Evolutionary conservation across 345 rosid genomes (phyloP).

Genomic region (Eucalyptus guilfoylei): DNA sequence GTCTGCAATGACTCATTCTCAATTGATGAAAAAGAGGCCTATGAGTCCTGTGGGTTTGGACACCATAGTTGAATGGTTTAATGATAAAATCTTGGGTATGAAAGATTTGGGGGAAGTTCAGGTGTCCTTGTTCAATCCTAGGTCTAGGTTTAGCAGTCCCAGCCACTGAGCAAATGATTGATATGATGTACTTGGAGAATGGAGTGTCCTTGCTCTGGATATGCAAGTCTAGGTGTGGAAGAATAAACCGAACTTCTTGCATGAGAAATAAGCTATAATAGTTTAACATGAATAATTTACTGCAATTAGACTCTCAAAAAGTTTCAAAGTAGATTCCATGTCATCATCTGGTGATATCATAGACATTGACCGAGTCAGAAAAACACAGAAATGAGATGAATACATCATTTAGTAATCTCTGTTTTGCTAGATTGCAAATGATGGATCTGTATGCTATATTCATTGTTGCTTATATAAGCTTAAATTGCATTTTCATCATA

Average conservation of each 20-base stretch:
- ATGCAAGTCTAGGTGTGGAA: neutral
- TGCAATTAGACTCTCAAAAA: neutral
- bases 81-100: neutral
- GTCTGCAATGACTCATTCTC: neutral
- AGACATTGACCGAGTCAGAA: neutral
- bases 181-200: neutral
- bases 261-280: neutral
- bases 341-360: neutral
- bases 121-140: neutral
- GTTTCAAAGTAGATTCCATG: neutral
- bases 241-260: neutral
- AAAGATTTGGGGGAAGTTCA: neutral
- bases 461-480: neutral
- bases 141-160: neutral
- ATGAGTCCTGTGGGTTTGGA: neutral
- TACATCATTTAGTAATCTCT: neutral
- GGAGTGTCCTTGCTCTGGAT: neutral
- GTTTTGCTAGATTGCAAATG: neutral
- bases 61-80: neutral
- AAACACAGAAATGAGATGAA: neutral
- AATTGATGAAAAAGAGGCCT: neutral
- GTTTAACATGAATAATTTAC: neutral
- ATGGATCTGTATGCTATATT: neutral
- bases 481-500: neutral
- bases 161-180: neutral